Evolutionary conservation across 1,139 yeast genomes (phyloP), one percentile per base, ranked within the genome.

Genomic region (Kodamaea ohmeri): DNA sequence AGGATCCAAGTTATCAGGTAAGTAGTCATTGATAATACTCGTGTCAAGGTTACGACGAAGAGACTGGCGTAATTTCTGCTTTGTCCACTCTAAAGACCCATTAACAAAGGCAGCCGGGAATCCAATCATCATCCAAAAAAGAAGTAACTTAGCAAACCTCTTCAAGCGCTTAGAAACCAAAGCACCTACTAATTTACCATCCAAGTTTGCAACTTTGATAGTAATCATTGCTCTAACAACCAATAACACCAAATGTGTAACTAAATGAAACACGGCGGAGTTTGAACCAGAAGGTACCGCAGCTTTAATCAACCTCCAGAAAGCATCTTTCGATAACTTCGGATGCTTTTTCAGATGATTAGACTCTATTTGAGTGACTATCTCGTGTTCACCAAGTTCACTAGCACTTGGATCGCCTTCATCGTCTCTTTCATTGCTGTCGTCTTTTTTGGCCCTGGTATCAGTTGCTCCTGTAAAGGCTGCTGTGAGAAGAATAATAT

Each of bases 21-120:
- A 64, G 56, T 86, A 87, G 42, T 76, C 76, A 35, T 79, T 77
- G 55, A 87, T 68, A 35, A 90, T 67, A 49, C 74, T 69, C 17
- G 71, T 65, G 11, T 94, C 85, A 42, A 90, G 68, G 50, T 82
- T 78, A 27, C 71, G 65, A 49, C 96, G 73, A 48, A 88, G 75
- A 29, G 78, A 59, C 45, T 81, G 73, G 1, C 95, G 78, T 42
- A 90, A 67, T 37, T 78, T 72, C 45, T 78, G 79, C 46, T 84
- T 88, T 4, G 89, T 73, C 69, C 83, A 88, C 30, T 77, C 72
- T 41, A 90, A 71, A 45, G 85, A 61, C 0, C 95, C 78, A 53
- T 89, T 88, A 12, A 87, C 83, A 27, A 85, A 58, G 2, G 96
- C 78, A 1, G 96, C 95, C 0, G 97, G 97, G 4, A 89, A 60